Conservation (phyloP, 208 protist genomes). For the Acanthamoeba royreba region DNA sequence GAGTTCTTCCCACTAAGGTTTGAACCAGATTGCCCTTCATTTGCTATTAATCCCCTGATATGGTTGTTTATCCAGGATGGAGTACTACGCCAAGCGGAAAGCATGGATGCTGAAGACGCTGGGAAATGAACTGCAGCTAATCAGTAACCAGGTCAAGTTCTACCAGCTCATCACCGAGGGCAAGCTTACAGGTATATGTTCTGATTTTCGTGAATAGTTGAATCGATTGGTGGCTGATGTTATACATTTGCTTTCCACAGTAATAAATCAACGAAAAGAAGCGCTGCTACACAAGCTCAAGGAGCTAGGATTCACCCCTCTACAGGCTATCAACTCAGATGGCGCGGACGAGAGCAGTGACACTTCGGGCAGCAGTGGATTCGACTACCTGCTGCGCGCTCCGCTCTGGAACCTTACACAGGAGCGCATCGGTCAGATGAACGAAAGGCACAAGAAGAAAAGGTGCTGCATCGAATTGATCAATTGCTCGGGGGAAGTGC, state of each 20-base stretch:
- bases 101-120: slow-evolving; percentile 52
- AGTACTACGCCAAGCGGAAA: slow-evolving; percentile 66
- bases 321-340: slow-evolving; percentile 52
- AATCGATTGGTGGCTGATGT: not conserved
- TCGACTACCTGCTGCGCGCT: slow-evolving; percentile 98
- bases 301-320: not conserved
- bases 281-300: not conserved
- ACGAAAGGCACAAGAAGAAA: not conserved
- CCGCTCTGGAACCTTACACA: slow-evolving; percentile 95
- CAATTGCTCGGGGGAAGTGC: no score
- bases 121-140: slow-evolving; percentile 67
- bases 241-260: not conserved
- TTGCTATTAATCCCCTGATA: slow-evolving; percentile 93
- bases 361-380: slow-evolving; percentile 70
- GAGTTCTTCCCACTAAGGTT: slow-evolving; percentile 89
- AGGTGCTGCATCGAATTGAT: not conserved
- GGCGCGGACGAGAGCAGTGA: not conserved
- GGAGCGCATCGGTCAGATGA: slow-evolving; percentile 81
- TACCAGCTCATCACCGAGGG: slow-evolving; percentile 9
- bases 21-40: slow-evolving; percentile 55
- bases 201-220: not conserved
- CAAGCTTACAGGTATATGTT: not conserved
- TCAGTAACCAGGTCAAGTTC: not conserved
- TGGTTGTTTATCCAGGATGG: slow-evolving; percentile 63
- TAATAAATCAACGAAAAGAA: not conserved